Base-by-base conservation (phyloP, 441 rosid genomes). In the Eugenia klotzschiana region DNA sequence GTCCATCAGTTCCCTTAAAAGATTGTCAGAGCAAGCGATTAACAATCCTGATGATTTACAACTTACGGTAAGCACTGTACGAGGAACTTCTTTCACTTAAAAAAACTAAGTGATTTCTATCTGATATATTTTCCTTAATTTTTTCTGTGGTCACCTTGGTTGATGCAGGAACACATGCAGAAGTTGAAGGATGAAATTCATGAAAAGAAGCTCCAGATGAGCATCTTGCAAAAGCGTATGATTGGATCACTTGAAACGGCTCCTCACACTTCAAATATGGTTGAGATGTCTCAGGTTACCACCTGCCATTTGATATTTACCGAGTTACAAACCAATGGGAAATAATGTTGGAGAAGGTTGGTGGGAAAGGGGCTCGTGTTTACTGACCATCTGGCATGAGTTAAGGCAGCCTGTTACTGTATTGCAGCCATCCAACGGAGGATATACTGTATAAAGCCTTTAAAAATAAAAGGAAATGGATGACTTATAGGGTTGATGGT, bases 141-240 rank as follows among this genome's bases (percentile, higher is more conserved):
- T 82, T 81, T 82, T 80, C 86, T 81, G 80, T 82, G 85, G 85
- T 84, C 84, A 72, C 79, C 58, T 83, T 84, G 89, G 81, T 82
- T 86, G 86, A 64, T 85, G 60, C 83, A 96, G 98, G 96, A 91
- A 80, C 95, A 93, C 82, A 92, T 92, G 86, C 90, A 87, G 90
- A 94, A 92, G 83, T 85, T 96, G 89, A 93, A 94, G 89, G 91
- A 86, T 87, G 98, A 93, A 91, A 95, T 96, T 84, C 89, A 84
- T 81, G 97, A 93, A 88, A 96, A 94, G 92, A 94, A 92, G 90
- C 90, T 83, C 87, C 97, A 94, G 86, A 93, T 95, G 85, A 90
- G 84, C 84, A 87, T 91, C 81, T 88, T 95, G 80, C 98, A 96
- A 89, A 89, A 91, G 88, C 95, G 90, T 80, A 94, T 96, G 92